A percentile compares a stretch with the other conserved stretches of the same genome.
Conservation (phyloP, 2,329 filamentous ascomycete species). For the Pezicula neosporulosa region DNA sequence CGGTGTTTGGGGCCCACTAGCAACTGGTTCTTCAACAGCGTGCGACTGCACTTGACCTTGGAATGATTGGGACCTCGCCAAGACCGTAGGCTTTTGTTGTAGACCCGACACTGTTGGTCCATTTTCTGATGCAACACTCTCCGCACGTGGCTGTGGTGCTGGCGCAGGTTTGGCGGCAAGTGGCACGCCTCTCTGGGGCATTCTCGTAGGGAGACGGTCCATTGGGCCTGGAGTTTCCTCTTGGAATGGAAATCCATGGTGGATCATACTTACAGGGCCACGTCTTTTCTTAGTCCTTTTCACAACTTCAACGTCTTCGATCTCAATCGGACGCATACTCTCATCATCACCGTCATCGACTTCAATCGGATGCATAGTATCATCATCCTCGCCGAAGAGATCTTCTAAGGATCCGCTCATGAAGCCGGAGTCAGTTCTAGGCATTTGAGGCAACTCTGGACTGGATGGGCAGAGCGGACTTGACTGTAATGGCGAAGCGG, state of each 20-base stretch:
- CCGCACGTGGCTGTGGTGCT: slow-evolving; percentile 24
- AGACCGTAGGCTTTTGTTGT: slow-evolving; percentile 16
- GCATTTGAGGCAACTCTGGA: slow-evolving; percentile 55
- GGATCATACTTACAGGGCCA: slow-evolving; percentile 7
- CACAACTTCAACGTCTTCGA: slow-evolving; percentile 7
- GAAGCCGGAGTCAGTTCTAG: slow-evolving; percentile 70
- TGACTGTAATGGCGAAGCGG: slow-evolving; percentile 65
- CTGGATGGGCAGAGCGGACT: slow-evolving; percentile 73
- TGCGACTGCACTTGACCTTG: neutral
- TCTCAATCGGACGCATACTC: slow-evolving; percentile 11
- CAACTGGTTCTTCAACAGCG: neutral
- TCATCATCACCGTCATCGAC: slow-evolving; percentile 34
- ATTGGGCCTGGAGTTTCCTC: slow-evolving; percentile 34
- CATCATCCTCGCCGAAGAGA: slow-evolving; percentile 59
- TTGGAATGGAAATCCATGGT: slow-evolving; percentile 29
- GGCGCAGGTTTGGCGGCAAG: slow-evolving; percentile 33
- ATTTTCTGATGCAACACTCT: slow-evolving; percentile 25
- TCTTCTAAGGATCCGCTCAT: slow-evolving; percentile 67
- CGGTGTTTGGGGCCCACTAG: too few species aligned
- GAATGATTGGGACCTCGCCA: neutral
- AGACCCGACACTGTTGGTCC: slow-evolving; percentile 7
- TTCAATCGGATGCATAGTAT: slow-evolving; percentile 29
- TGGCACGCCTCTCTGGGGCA: slow-evolving; percentile 24
- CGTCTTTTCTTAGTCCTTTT: slow-evolving; percentile 25
- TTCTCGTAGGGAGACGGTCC: slow-evolving; percentile 35